phyloP scores from a whole-genome alignment of 73 alveolate genomes.

The Stentor coeruleus region DNA sequence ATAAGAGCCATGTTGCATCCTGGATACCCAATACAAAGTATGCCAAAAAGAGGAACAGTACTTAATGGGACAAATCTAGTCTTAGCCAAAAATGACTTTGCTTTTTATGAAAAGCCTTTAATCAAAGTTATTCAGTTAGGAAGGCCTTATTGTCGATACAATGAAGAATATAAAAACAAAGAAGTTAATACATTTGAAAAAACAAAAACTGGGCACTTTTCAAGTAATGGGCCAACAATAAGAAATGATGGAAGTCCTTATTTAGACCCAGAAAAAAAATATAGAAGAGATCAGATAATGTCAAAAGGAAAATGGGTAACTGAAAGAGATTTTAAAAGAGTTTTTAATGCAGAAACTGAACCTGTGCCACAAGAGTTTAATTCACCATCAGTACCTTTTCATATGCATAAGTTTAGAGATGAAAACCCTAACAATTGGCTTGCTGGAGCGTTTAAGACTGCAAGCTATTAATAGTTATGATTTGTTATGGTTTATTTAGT shows the following conservation, averaged over 20 bases:
- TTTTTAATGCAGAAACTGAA: not conserved
- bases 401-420: conserved; percentile 17
- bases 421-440: conserved; percentile 16
- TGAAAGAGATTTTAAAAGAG: conserved; percentile 6
- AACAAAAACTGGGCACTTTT: not conserved
- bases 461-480: conserved; percentile 7
- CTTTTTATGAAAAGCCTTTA: conserved; percentile 13
- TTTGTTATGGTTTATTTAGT: too few species aligned
- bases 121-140: not conserved
- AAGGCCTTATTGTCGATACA: conserved; percentile 10
- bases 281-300: not conserved
- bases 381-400: not conserved
- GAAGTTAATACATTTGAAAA: conserved; percentile 3
- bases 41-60: conserved; percentile 32
- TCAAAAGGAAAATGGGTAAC: not conserved
- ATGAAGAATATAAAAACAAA: not conserved
- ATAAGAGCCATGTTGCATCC: conserved; percentile 49
- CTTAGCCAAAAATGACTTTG: not conserved
- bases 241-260: conserved; percentile 17
- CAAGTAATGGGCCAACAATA: not conserved
- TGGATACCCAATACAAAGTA: conserved; percentile 19
- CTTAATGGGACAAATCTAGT: conserved; percentile 1
- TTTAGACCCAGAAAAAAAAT: conserved; percentile 6
- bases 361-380: not conserved
- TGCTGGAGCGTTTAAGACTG: conserved; percentile 21